These are phyloP conservation scores for Begonia masoniana DNA, from an alignment of 306 rosid genomes.

Conservation along the genomic window DNA sequence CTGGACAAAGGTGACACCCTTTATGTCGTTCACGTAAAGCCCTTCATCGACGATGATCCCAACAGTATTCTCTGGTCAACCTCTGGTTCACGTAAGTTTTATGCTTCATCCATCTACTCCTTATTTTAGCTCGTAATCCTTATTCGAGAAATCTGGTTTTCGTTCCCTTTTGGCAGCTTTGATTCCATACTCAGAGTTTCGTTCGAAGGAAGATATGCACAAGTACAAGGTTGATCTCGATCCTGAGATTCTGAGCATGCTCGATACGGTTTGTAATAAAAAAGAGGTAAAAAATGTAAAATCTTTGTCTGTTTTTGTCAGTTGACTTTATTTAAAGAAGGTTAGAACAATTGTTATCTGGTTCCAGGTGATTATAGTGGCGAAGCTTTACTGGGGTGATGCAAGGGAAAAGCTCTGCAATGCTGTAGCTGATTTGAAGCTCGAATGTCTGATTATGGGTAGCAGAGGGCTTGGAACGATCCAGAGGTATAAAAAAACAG, in stretches of 20 bases:
- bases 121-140: too few relatives aligned
- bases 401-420: slow-evolving; percentile 34
- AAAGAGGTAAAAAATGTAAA: slow-evolving; percentile 19
- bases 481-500: slow-evolving; percentile 17
- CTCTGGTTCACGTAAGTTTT: slow-evolving; percentile 37
- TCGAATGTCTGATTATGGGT: slow-evolving; percentile 36
- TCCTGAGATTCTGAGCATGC: slow-evolving; percentile 29
- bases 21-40: slow-evolving; percentile 22
- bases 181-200: slow-evolving; percentile 36
- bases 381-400: slow-evolving; percentile 44
- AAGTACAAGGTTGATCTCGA: slow-evolving; percentile 23
- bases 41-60: slow-evolving; percentile 9
- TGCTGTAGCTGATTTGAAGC: slow-evolving; percentile 31
- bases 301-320: too few relatives aligned
- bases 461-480: slow-evolving; percentile 45
- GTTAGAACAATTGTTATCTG: neutral
- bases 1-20: slow-evolving; percentile 27
- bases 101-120: neutral
- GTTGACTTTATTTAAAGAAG: too few relatives aligned
- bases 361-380: slow-evolving; percentile 27
- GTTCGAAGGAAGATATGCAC: slow-evolving; percentile 24
- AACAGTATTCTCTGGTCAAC: slow-evolving; percentile 26
- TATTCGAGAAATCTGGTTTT: neutral
- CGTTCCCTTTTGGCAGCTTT: slow-evolving; percentile 16
- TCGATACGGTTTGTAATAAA: slow-evolving; percentile 26